Evolutionary conservation across 768 basidiomycete genomes (phyloP).

Genomic region (Xerocomellus chrysenteron): DNA sequence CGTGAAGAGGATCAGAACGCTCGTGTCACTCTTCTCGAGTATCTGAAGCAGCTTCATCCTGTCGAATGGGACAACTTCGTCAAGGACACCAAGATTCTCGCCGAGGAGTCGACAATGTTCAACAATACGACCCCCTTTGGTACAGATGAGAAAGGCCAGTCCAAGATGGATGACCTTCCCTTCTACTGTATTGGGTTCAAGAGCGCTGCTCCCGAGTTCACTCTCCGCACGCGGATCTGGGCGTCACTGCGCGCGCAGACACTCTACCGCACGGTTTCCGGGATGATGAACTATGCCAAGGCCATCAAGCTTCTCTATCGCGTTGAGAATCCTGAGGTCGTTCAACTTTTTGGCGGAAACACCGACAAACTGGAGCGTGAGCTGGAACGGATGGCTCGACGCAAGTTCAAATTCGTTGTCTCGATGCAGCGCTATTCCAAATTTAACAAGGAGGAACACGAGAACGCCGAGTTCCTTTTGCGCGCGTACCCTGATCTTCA

Average conservation of each 20-base stretch:
- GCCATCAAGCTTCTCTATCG: constrained; percentile 99
- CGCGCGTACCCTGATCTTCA: constrained; percentile 98
- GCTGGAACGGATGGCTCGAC: constrained; percentile 93
- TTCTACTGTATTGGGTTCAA: constrained; percentile 99
- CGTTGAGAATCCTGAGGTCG: constrained; percentile 98
- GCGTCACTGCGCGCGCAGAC: constrained; percentile 98
- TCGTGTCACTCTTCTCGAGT: constrained; percentile 95
- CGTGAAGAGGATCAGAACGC: constrained; percentile 97
- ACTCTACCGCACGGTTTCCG: constrained; percentile 96
- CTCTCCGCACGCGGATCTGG: constrained; percentile 98
- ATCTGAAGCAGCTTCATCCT: constrained; percentile 96
- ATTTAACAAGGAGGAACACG: constrained; percentile 99
- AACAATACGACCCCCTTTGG: constrained; percentile 72
- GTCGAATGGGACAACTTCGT: constrained; percentile 99
- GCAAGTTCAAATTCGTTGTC: constrained; percentile 99
- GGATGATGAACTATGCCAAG: constrained; percentile 99
- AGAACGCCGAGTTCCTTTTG: constrained; percentile 96
- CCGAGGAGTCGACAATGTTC: constrained; percentile 89
- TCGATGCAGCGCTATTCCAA: constrained; percentile 99
- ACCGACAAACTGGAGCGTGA: constrained; percentile 96
- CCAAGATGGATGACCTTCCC: constrained; percentile 89
- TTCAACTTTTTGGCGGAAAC: constrained; percentile 95
- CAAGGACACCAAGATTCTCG: constrained; percentile 98
- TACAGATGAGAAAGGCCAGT: constrained; percentile 78
- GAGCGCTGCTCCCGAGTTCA: constrained; percentile 97